phyloP scores from a whole-genome alignment of 805 yeast genomes.

The Priceomyces fermenticarens region DNA sequence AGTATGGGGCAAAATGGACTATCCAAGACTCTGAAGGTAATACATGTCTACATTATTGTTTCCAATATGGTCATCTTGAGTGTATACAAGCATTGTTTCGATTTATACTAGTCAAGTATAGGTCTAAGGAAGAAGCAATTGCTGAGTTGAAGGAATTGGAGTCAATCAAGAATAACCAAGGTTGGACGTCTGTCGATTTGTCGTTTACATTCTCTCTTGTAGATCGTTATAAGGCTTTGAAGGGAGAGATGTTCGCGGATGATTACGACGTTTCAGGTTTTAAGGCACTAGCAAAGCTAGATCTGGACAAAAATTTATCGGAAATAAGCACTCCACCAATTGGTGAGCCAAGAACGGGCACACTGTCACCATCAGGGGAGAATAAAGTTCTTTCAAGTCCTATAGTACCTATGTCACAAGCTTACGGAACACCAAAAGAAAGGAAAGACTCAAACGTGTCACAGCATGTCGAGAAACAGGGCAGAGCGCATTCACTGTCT shows the following conservation, averaged over 20 bases:
- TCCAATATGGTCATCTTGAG: slow-evolving; percentile 31
- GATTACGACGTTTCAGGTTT: slow-evolving; percentile 10
- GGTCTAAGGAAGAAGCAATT: slow-evolving; percentile 11
- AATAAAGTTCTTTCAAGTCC: slow-evolving; percentile 30
- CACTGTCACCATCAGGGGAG: slow-evolving; percentile 12
- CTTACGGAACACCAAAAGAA: slow-evolving; percentile 1
- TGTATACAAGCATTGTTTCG: slow-evolving; percentile 27
- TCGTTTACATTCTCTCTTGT: slow-evolving; percentile 29
- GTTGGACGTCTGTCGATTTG: slow-evolving; percentile 33
- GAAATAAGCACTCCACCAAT: slow-evolving; percentile 7
- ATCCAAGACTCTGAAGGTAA: slow-evolving; percentile 30
- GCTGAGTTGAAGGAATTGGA: slow-evolving; percentile 19
- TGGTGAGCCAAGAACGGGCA: slow-evolving; percentile 6
- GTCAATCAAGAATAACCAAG: slow-evolving; percentile 21
- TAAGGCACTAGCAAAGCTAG: slow-evolving; percentile 5
- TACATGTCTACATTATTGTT: slow-evolving; percentile 37
- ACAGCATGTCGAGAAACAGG: slow-evolving; percentile 5
- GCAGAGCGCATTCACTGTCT: slow-evolving; percentile 33
- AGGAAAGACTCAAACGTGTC: background rate
- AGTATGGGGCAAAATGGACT: slow-evolving; percentile 39
- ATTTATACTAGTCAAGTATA: slow-evolving; percentile 9
- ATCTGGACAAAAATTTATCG: slow-evolving; percentile 1
- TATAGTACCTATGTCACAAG: slow-evolving; percentile 26
- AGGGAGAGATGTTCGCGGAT: slow-evolving; percentile 14
- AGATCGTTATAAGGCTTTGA: slow-evolving; percentile 21